A percentile compares a stretch with the other conserved stretches of the same genome.
phyloP scores from a whole-genome alignment of 352 stramenopile genomes.

The Pilasporangium apinafurcum region DNA sequence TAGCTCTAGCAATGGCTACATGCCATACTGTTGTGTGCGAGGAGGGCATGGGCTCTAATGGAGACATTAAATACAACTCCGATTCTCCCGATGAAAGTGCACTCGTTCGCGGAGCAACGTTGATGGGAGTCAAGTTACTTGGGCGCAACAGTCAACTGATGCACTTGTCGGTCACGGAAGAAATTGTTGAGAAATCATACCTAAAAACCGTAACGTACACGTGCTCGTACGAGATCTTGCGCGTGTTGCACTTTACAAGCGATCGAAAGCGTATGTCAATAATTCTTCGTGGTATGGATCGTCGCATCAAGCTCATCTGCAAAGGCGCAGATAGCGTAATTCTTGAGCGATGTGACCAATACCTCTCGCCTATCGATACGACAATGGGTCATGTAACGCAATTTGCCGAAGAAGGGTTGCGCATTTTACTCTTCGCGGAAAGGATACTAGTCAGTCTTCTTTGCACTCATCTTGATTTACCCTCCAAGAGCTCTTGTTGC shows the following conservation, averaged over 20 bases:
- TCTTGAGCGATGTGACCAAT: conserved; percentile 56
- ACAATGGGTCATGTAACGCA: conserved; percentile 75
- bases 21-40: conserved; percentile 87
- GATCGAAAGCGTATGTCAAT: conserved; percentile 82
- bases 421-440: conserved; percentile 82
- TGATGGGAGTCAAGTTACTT: conserved; percentile 80
- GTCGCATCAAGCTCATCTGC: conserved; percentile 57
- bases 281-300: conserved; percentile 52
- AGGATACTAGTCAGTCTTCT: conserved; percentile 44
- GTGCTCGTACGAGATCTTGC: conserved; percentile 59
- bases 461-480: neutral
- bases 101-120: conserved; percentile 73
- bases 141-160: conserved; percentile 41
- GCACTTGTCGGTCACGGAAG: conserved; percentile 56
- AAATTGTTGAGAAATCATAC: conserved; percentile 42
- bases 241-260: conserved; percentile 70
- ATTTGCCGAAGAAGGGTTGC: conserved; percentile 81
- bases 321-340: conserved; percentile 83
- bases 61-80: conserved; percentile 76
- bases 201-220: conserved; percentile 66
- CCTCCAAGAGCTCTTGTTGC: neutral
- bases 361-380: conserved; percentile 35
- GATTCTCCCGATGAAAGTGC: conserved; percentile 92
- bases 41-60: no score
- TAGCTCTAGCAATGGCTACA: conserved; percentile 71